These are phyloP conservation scores for Boletus vinaceobasis DNA, from an alignment of 768 basidiomycete species.

Conservation along the genomic window DNA sequence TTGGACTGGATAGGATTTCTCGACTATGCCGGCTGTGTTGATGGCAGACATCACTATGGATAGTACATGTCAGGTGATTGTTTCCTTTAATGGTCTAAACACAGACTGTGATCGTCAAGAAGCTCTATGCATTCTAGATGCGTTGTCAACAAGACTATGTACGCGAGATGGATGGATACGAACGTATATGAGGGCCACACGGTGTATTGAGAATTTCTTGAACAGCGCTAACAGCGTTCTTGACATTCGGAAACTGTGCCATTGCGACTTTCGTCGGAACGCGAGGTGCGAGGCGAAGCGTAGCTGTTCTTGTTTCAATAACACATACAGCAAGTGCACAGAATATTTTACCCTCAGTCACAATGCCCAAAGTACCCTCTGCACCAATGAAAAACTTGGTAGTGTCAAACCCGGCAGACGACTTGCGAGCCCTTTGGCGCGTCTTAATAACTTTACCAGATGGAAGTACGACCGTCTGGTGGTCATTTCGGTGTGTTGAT, in stretches of 20 bases:
- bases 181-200: slow-evolving; percentile 71
- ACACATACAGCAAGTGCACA: not conserved
- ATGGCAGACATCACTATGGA: slow-evolving; percentile 71
- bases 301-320: slow-evolving; percentile 45
- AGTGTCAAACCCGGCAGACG: slow-evolving; percentile 81
- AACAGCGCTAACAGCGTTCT: slow-evolving; percentile 75
- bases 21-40: slow-evolving; percentile 60
- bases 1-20: slow-evolving; percentile 58
- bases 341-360: slow-evolving; percentile 65
- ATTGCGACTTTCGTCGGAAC: slow-evolving; percentile 85
- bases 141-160: not conserved
- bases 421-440: slow-evolving; percentile 73
- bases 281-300: slow-evolving; percentile 75
- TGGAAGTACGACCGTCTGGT: slow-evolving; percentile 79
- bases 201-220: slow-evolving; percentile 72
- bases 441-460: slow-evolving; percentile 87
- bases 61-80: not conserved
- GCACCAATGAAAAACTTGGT: slow-evolving; percentile 90
- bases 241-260: slow-evolving; percentile 80
- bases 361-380: slow-evolving; percentile 85
- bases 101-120: slow-evolving; percentile 69
- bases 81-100: not conserved
- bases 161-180: slow-evolving; percentile 21
- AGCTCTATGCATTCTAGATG: slow-evolving; percentile 81
- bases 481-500: not conserved